These are phyloP conservation scores for Eutrema yunnanense DNA, from an alignment of 345 rosid species.

Conservation along the genomic window DNA sequence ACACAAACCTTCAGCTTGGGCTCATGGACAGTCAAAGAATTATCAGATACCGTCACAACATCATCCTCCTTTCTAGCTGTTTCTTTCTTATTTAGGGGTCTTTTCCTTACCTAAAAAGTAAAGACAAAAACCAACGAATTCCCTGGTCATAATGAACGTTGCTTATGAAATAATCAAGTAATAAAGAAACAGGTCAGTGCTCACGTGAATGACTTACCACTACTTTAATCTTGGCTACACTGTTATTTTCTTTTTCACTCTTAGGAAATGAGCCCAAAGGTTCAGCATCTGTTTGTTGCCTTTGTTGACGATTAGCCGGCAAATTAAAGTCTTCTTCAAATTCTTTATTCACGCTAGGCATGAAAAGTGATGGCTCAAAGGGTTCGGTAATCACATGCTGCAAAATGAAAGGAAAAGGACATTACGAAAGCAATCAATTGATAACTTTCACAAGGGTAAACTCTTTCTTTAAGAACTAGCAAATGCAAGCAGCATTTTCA, in stretches of 20 bases:
- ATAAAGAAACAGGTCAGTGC: neutral
- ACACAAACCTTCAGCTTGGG: slow-evolving; percentile 86
- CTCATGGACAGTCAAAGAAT: slow-evolving; percentile 80
- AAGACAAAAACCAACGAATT: slow-evolving; percentile 3
- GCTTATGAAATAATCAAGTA: neutral
- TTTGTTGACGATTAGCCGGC: slow-evolving; percentile 42
- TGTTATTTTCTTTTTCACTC: slow-evolving; percentile 73
- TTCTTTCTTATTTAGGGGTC: slow-evolving; percentile 96
- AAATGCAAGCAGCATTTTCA: neutral
- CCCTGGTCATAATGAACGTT: neutral
- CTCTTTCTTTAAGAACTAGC: neutral
- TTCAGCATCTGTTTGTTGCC: slow-evolving; percentile 54
- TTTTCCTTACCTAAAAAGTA: slow-evolving; percentile 75
- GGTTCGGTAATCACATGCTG: slow-evolving; percentile 94
- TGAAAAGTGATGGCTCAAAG: slow-evolving; percentile 84
- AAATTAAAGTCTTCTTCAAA: slow-evolving; percentile 57
- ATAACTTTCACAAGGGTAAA: slow-evolving; percentile 2
- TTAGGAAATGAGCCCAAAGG: slow-evolving; percentile 35
- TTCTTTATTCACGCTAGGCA: slow-evolving; percentile 61
- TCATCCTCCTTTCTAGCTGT: slow-evolving; percentile 88
- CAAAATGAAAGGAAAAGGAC: slow-evolving; percentile 4
- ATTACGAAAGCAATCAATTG: slow-evolving; percentile 16
- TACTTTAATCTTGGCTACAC: slow-evolving; percentile 95
- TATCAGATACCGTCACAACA: slow-evolving; percentile 70
- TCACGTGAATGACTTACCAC: slow-evolving; percentile 59